A percentile compares a stretch with the other conserved stretches of the same genome.
These are phyloP conservation scores for Phytophthora quininea DNA, from an alignment of 352 stramenopile species.

Conservation along the genomic window DNA sequence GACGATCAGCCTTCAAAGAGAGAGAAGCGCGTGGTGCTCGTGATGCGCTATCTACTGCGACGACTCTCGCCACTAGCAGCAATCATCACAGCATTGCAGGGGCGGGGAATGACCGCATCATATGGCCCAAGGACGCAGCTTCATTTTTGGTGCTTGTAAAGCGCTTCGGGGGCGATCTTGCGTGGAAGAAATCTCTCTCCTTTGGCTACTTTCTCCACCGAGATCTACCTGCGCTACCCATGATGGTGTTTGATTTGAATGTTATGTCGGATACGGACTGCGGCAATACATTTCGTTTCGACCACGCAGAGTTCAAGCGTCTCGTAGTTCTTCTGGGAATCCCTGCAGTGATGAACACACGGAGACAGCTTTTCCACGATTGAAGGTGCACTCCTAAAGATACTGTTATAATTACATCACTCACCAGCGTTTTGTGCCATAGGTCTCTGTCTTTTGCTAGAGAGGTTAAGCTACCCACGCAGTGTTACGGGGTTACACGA, in stretches of 20 bases:
- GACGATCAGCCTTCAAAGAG: neutral
- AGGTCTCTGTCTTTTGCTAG: neutral
- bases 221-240: neutral
- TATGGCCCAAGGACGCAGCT: neutral
- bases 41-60: neutral
- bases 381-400: neutral
- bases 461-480: neutral
- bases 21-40: neutral
- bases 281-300: neutral
- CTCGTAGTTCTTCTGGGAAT: neutral
- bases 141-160: neutral
- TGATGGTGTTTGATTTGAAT: neutral
- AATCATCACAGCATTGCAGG: neutral
- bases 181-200: neutral
- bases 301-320: neutral
- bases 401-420: neutral
- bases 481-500: neutral
- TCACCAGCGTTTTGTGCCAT: neutral
- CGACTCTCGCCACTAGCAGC: neutral
- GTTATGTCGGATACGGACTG: neutral
- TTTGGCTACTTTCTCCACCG: neutral
- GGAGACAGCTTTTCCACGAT: neutral
- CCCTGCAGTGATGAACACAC: neutral
- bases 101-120: neutral
- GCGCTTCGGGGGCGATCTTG: neutral